Percentiles rank a stretch among this genome's conserved stretches.
phyloP scores from a whole-genome alignment of 306 rosid species.

The Malus asiatica region DNA sequence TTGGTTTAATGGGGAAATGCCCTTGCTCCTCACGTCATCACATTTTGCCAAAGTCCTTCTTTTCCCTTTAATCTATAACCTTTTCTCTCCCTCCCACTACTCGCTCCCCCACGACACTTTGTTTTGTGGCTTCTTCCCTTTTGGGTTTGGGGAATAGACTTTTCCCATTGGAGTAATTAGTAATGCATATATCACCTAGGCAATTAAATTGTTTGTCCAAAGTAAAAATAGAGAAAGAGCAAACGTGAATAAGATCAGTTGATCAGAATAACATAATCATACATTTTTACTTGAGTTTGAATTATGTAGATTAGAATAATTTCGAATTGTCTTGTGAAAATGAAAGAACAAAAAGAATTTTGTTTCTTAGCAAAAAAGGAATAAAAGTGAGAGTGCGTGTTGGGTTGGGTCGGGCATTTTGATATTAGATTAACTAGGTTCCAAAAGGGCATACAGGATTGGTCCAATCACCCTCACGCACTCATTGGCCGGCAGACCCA shows the following conservation, averaged over 20 bases:
- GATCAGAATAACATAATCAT: no score
- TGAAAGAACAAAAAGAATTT: no score
- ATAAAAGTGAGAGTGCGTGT: not conserved
- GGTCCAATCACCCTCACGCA: not conserved
- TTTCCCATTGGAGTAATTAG: not conserved
- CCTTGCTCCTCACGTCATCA: constrained; percentile 48
- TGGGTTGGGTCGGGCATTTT: not conserved
- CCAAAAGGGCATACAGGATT: not conserved
- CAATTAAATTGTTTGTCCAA: not conserved
- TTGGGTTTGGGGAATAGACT: no score
- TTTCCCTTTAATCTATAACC: not conserved
- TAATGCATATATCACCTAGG: not conserved
- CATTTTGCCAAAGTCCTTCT: constrained; percentile 30
- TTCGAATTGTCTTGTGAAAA: no score
- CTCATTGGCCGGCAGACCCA: not conserved
- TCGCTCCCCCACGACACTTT: no score
- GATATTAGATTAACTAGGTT: not conserved
- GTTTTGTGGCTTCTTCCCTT: not conserved
- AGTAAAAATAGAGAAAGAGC: not conserved
- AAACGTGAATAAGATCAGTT: not conserved
- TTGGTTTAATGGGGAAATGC: constrained; percentile 29
- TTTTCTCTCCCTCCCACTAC: no score
- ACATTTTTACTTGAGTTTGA: no score
- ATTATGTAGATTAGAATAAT: no score
- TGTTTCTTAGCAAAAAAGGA: not conserved